A percentile compares a stretch with the other conserved stretches of the same genome.
Evolutionary conservation across 2,329 filamentous ascomycete genomes (phyloP).

Genomic region (Colletotrichum abscissum): DNA sequence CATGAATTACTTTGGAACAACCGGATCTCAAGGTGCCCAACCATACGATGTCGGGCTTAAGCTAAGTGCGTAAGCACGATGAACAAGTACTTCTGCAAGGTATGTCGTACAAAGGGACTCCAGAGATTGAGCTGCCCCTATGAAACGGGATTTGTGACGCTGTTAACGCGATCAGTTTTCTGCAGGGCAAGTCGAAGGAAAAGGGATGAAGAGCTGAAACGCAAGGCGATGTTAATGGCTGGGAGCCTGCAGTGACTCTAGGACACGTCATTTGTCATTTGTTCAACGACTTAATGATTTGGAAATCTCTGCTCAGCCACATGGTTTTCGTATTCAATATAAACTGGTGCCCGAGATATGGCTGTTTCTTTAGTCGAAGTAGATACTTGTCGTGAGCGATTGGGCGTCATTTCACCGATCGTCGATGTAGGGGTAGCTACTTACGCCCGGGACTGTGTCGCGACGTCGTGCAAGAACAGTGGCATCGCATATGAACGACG

Average conservation of each 20-base stretch:
- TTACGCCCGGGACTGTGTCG: neutral
- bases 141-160: neutral
- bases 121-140: neutral
- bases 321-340: neutral
- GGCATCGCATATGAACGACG: slow-evolving; percentile 16
- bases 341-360: neutral
- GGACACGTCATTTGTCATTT: neutral
- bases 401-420: neutral
- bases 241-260: neutral
- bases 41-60: neutral
- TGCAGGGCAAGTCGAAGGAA: neutral
- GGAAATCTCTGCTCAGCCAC: neutral
- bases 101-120: neutral
- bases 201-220: neutral
- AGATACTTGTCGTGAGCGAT: neutral
- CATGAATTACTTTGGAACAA: neutral
- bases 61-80: neutral
- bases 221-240: neutral
- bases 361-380: neutral
- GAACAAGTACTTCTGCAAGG: slow-evolving; percentile 5
- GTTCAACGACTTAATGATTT: neutral
- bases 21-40: neutral
- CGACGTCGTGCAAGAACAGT: neutral
- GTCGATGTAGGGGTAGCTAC: neutral
- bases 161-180: neutral